phyloP scores from a whole-genome alignment of 257 asterid species.

The Hygrophila difformis region DNA sequence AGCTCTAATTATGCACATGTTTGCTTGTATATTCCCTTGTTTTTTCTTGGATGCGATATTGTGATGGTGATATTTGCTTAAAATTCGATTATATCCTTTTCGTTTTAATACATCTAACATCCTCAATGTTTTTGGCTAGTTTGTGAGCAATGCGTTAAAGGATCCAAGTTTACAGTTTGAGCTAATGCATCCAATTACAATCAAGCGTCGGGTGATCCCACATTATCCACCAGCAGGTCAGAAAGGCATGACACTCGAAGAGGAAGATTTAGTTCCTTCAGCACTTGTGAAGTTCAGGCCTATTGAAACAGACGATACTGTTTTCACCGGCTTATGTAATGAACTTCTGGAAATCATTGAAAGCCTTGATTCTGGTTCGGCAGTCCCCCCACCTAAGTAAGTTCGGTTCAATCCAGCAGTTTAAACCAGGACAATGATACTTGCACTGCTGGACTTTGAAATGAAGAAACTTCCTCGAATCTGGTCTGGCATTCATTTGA shows the following conservation, averaged over 20 bases:
- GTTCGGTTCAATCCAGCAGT: too few species aligned
- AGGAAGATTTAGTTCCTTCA: conserved; percentile 90
- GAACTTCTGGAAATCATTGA: conserved; percentile 71
- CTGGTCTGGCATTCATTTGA: too few species aligned
- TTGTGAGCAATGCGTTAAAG: conserved; percentile 76
- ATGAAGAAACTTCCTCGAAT: too few species aligned
- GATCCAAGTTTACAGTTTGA: conserved; percentile 79
- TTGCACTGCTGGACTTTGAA: too few species aligned
- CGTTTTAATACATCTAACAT: background rate
- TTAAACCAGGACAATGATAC: too few species aligned
- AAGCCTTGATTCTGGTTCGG: conserved; percentile 52
- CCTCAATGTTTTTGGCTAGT: conserved; percentile 25
- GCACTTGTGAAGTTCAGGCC: conserved; percentile 80
- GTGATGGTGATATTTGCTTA: background rate
- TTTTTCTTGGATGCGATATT: background rate
- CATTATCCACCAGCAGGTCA: conserved; percentile 51
- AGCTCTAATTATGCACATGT: too few species aligned
- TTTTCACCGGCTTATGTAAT: conserved; percentile 71
- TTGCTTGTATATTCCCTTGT: too few species aligned
- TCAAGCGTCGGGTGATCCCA: conserved; percentile 65
- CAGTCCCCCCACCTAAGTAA: conserved; percentile 28
- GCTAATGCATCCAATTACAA: conserved; percentile 55
- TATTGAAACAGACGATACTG: conserved; percentile 55
- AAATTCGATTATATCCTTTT: background rate
- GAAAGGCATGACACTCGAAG: conserved; percentile 50